Evolutionary conservation across 169 alveolate species (phyloP).

Genomic region (Perkinsus chesapeaki): DNA sequence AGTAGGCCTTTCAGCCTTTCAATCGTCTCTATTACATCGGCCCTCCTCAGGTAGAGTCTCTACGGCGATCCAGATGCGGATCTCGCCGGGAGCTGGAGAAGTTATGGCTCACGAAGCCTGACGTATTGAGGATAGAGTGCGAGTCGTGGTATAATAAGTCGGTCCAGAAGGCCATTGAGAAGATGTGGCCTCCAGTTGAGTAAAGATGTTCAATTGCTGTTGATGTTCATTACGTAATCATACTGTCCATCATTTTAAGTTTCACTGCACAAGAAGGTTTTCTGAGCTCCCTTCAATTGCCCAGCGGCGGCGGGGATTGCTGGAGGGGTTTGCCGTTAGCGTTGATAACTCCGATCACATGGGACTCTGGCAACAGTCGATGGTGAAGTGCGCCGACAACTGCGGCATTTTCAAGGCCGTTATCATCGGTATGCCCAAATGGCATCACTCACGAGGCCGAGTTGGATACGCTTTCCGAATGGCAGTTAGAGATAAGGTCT

Average conservation of each 20-base stretch:
- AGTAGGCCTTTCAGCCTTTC: neutral
- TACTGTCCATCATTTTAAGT: neutral
- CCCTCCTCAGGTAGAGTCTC: neutral
- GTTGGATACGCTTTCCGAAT: slow-evolving; percentile 43
- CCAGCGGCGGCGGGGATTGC: too few relatives aligned
- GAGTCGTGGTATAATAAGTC: neutral
- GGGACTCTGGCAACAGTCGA: slow-evolving; percentile 49
- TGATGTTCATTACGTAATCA: neutral
- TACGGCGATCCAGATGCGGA: neutral
- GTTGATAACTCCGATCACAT: slow-evolving; percentile 18
- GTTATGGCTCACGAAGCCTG: neutral
- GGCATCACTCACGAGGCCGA: slow-evolving; percentile 40
- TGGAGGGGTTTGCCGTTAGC: too few relatives aligned
- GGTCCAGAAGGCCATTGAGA: neutral
- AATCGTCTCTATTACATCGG: neutral
- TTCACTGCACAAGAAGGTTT: neutral
- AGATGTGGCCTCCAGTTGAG: neutral
- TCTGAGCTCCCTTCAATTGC: neutral
- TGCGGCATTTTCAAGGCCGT: slow-evolving; percentile 48
- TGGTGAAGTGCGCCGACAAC: slow-evolving; percentile 49
- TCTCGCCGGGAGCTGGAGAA: neutral
- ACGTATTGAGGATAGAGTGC: neutral
- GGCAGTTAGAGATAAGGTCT: slow-evolving; percentile 30
- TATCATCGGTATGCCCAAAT: slow-evolving; percentile 43
- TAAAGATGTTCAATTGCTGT: neutral